Evolutionary conservation across 176 grass and related monocot species (phyloP).

Genomic region (Avena sativa): DNA sequence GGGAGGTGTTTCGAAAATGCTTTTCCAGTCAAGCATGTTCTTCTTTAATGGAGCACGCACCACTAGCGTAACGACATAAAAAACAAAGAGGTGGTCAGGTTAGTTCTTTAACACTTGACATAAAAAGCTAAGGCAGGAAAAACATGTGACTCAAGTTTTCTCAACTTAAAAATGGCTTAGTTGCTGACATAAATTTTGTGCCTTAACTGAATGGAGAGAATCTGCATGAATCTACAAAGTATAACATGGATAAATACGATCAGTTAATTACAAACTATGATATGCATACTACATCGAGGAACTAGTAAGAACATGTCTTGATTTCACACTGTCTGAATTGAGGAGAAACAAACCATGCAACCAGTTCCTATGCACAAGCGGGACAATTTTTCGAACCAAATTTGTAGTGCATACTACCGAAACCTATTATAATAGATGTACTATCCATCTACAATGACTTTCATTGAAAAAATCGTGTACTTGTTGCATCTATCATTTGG

Average conservation of each 20-base stretch:
- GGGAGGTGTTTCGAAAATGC: neutral
- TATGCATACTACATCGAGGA: conserved; percentile 4
- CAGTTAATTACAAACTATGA: neutral
- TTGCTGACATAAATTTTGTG: neutral
- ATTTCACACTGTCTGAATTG: neutral
- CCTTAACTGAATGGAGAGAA: neutral
- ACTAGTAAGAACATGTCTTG: neutral
- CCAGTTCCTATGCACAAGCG: neutral
- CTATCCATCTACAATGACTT: neutral
- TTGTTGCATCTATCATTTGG: conserved; percentile 4
- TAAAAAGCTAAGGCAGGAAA: neutral
- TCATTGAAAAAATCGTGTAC: neutral
- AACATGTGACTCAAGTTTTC: neutral
- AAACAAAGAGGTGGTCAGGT: neutral
- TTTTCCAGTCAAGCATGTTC: neutral
- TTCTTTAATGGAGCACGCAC: neutral
- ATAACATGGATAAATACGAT: neutral
- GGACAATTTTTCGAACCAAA: neutral
- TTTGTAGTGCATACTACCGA: neutral
- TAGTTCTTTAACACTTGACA: neutral
- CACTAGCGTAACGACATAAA: neutral
- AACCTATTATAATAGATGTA: too few species aligned
- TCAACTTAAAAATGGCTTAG: neutral
- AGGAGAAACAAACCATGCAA: neutral
- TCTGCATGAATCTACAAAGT: neutral